Conservation (phyloP, 1,284 basidiomycete species). For the Sporisorium graminicola region DNA sequence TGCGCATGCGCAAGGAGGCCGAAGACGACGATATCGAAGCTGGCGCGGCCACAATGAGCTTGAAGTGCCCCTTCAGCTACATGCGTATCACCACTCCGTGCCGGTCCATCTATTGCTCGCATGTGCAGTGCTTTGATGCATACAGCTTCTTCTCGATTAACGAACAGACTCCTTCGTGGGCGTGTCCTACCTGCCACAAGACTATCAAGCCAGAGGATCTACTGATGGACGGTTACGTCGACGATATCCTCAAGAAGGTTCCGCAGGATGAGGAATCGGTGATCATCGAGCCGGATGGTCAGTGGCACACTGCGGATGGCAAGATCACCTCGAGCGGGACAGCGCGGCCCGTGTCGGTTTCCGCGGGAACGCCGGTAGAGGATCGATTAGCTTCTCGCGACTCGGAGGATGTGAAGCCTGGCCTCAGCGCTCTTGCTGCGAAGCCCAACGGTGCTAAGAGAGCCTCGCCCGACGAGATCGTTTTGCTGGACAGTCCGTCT, state of each 20-base stretch:
- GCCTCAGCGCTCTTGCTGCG: neutral
- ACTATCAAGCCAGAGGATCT: constrained; percentile 83
- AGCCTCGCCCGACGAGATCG: constrained; percentile 27
- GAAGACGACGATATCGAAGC: constrained; percentile 66
- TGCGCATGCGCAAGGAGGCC: constrained; percentile 54
- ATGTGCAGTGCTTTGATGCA: constrained; percentile 96
- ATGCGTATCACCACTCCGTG: constrained; percentile 86
- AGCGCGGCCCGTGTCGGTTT: constrained; percentile 20
- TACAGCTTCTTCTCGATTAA: constrained; percentile 93
- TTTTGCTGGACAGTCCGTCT: constrained; percentile 43
- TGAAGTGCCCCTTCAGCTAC: constrained; percentile 78
- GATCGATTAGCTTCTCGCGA: constrained; percentile 9
- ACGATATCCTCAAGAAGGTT: constrained; percentile 81
- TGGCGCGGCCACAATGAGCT: constrained; percentile 61
- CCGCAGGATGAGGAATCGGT: constrained; percentile 89
- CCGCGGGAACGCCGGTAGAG: constrained; percentile 13
- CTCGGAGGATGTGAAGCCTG: constrained; percentile 32
- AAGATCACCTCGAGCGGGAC: constrained; percentile 73
- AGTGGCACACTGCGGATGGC: constrained; percentile 93
- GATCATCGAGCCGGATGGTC: constrained; percentile 89
- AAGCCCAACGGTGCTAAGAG: constrained; percentile 14
- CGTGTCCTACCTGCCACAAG: constrained; percentile 94
- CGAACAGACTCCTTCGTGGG: constrained; percentile 95
- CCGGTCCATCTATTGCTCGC: constrained; percentile 85
- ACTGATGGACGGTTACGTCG: constrained; percentile 86